phyloP scores from a whole-genome alignment of 2,329 filamentous ascomycete genomes.

The Fusarium verrucosum region DNA sequence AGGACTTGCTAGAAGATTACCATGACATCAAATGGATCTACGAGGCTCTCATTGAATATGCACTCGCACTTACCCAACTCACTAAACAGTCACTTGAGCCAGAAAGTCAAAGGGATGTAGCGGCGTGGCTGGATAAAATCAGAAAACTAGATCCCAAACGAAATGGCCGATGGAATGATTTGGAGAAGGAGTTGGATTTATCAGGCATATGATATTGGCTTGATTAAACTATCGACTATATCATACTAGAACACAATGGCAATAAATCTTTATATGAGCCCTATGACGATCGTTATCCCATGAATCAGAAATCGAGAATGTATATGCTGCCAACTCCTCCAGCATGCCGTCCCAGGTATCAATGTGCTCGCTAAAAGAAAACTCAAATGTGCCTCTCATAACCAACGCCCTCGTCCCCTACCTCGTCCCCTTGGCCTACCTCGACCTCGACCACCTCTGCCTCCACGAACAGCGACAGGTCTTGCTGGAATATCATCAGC shows the following conservation, averaged over 20 bases:
- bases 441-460: slow-evolving; percentile 40
- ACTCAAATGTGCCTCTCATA: background rate
- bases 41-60: slow-evolving; percentile 82
- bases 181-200: slow-evolving; percentile 58
- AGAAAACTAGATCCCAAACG: slow-evolving; percentile 78
- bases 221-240: background rate
- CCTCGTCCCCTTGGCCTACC: slow-evolving; percentile 18
- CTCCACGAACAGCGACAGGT: slow-evolving; percentile 32
- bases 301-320: background rate
- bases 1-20: slow-evolving; percentile 70
- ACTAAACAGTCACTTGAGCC: slow-evolving; percentile 54
- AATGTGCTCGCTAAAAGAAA: slow-evolving; percentile 3
- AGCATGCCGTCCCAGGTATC: slow-evolving; percentile 10
- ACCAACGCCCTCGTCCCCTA: slow-evolving; percentile 22
- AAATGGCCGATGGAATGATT: slow-evolving; percentile 77
- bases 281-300: background rate
- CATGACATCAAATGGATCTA: slow-evolving; percentile 81
- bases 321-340: slow-evolving; percentile 1
- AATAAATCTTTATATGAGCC: background rate
- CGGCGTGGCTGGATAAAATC: slow-evolving; percentile 70
- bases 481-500: slow-evolving; percentile 42
- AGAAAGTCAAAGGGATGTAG: slow-evolving; percentile 58
- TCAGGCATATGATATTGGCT: background rate
- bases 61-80: slow-evolving; percentile 65
- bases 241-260: background rate